Base-by-base conservation (phyloP, 1,284 basidiomycete genomes). In the Sutorius eximius region DNA sequence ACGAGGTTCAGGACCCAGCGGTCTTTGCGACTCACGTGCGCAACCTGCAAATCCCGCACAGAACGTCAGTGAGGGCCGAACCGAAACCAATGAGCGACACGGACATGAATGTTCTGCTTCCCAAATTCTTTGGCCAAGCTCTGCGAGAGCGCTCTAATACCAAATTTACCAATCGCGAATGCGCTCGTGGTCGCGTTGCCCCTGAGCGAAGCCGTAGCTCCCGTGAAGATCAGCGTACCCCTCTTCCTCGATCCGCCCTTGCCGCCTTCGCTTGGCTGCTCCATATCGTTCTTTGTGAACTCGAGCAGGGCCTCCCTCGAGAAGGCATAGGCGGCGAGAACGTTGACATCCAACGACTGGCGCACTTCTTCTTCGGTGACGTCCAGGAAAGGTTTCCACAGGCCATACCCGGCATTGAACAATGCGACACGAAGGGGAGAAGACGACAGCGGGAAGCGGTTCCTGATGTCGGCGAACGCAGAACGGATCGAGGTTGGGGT, bases 71-170 rank as follows among this genome's bases (percentile, higher is more conserved):
- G 1, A 55, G 12, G 18, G 9, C 27, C 18, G 8, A 22, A 22
- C 8, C 5, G 16, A 44, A 24, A 49, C 20, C 3, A 22, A 47
- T 0, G 10, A 5, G 5, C 42, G 27, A 40, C 43, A 70, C 77
- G 49, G 15, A 86, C 87, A 71, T 92, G 88, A 51, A 92, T 90
- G 61, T 90, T 89, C 57, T 91, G 73, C 65, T 85, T 84, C 16
- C 85, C 85, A 64, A 91, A 92, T 65, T 92, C 90, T 69, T 91
- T 89, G 30, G 82, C 82, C 66, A 92, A 71, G 55, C 87, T 89
- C 75, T 92, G 89, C 12, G 82, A 82, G 45, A 92, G 71, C 0
- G 85, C 85, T 34, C 89, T 74, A 56, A 83, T 56, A 2, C 80
- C 89, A 54, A 81, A 82, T 71, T 91, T 92, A 3, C 83, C 82